Evolutionary conservation across 495 filamentous ascomycete species (phyloP).

Genomic region (Penicillium riverlandense): DNA sequence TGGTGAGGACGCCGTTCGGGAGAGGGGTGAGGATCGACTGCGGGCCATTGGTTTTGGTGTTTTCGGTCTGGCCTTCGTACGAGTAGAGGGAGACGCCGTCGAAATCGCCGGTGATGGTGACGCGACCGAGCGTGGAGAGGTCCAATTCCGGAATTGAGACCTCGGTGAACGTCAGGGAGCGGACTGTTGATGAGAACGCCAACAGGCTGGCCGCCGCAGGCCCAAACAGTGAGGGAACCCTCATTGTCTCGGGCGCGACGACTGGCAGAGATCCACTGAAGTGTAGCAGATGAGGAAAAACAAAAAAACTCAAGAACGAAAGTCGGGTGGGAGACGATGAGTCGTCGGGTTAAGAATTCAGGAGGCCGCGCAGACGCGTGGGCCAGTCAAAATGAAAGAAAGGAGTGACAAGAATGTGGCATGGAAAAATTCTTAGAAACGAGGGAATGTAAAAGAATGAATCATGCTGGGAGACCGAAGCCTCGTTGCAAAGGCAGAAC

Average conservation of each 20-base stretch:
- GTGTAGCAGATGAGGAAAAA: constrained; percentile 2
- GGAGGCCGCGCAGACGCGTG: constrained; percentile 16
- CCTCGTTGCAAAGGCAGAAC: constrained; percentile 11
- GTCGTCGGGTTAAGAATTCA: constrained; percentile 18
- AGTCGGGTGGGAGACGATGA: constrained; percentile 6
- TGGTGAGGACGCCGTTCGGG: constrained; percentile 78
- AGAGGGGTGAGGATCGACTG: constrained; percentile 74
- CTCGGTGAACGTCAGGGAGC: constrained; percentile 58
- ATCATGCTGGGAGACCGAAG: constrained; percentile 22
- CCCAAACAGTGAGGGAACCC: constrained; percentile 49
- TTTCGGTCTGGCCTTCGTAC: constrained; percentile 71
- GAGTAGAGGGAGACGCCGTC: constrained; percentile 83
- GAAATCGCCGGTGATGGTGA: constrained; percentile 88
- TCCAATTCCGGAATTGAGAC: constrained; percentile 74
- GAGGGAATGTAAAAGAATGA: constrained; percentile 18
- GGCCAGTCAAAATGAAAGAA: constrained; percentile 9
- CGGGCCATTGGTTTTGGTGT: constrained; percentile 62
- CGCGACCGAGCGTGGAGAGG: constrained; percentile 69
- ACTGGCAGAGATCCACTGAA: constrained; percentile 18
- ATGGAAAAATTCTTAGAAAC: constrained; percentile 9
- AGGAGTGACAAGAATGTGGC: constrained; percentile 30
- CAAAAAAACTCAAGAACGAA: constrained; percentile 5
- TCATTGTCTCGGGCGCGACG: constrained; percentile 47
- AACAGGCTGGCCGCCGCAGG: constrained; percentile 44
- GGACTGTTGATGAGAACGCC: constrained; percentile 31